phyloP scores from a whole-genome alignment of 352 stramenopile genomes.

The Phytopythium montanum region DNA sequence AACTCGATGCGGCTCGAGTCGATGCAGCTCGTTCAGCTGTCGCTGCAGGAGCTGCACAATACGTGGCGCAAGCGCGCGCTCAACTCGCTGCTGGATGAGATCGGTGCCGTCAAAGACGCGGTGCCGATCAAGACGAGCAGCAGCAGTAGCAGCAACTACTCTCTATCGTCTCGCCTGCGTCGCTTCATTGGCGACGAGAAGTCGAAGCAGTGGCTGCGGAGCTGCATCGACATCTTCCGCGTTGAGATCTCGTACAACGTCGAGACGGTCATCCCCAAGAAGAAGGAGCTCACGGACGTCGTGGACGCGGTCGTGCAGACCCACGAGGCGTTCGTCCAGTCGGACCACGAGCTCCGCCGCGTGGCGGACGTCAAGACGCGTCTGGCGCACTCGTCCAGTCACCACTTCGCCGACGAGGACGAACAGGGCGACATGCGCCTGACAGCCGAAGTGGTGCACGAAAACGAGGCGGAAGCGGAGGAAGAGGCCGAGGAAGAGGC shows the following conservation, averaged over 20 bases:
- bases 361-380: conserved; percentile 59
- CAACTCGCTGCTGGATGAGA: conserved; percentile 84
- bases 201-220: conserved; percentile 48
- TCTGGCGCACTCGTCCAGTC: conserved; percentile 49
- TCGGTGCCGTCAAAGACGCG: conserved; percentile 23
- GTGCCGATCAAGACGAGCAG: not conserved
- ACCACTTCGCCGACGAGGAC: conserved; percentile 39
- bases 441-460: conserved; percentile 87
- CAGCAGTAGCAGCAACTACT: conserved; percentile 15
- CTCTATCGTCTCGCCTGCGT: conserved; percentile 43
- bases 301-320: conserved; percentile 52
- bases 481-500: conserved; percentile 87
- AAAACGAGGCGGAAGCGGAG: conserved; percentile 86
- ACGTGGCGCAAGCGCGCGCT: conserved; percentile 96
- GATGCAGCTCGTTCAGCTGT: conserved; percentile 99
- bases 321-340: conserved; percentile 62
- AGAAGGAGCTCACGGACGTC: conserved; percentile 67
- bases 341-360: conserved; percentile 37
- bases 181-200: conserved; percentile 55
- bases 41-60: conserved; percentile 96
- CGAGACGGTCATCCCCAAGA: conserved; percentile 55
- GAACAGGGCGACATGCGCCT: conserved; percentile 74
- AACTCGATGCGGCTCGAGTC: conserved; percentile 99
- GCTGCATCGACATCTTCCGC: conserved; percentile 71
- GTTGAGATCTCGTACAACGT: conserved; percentile 81